Base-by-base conservation (phyloP, 441 rosid species). In the Flueggea neowawraea region DNA sequence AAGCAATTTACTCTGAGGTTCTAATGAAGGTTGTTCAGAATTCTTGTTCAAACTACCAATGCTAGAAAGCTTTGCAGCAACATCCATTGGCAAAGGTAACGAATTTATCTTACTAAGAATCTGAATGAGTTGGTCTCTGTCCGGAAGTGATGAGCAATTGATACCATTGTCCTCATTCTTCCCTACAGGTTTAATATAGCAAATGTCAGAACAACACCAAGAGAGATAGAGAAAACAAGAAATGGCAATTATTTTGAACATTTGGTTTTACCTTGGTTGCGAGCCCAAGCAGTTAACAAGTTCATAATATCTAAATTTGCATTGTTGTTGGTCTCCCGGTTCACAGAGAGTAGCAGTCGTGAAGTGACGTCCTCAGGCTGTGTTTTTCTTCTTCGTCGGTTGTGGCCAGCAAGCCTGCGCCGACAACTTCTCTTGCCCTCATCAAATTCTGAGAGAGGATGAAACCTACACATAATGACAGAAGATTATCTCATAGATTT, bases 81-180 rank as follows among this genome's bases (percentile, higher is more conserved):
- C 87, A 66, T 85, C 93, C 69, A 74, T 64, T 1, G 95, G 91
- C 73, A 85, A 75, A 60, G 89, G 90, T 64, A 89, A 75, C 22
- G 95, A 81, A 68, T 91, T 91, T 56, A 91, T 87, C 80, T 86
- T 89, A 77, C 73, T 75, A 64, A 91, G 88, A 69, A 91, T 85
- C 69, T 84, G 87, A 68, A 84, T 55, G 60, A 91, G 86, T 67
- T 85, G 88, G 36, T 85, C 98, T 69, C 70, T 87, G 58, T 81
- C 80, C 10, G 91, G 88, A 60, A 78, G 7, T 36, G 75, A 60
- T 64, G 74, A 50, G 63, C 69, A 67, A 55, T 50, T 72, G 64
- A 57, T 53, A 51, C 79, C 69, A 64, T 8, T 36, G 41, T 36
- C 41, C 41, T 36, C 41, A 36, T 36, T 36, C 9, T 36, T 36